Percentiles rank a stretch among this genome's conserved stretches.
phyloP scores from a whole-genome alignment of 306 rosid genomes.

The Astragalus membranaceus region DNA sequence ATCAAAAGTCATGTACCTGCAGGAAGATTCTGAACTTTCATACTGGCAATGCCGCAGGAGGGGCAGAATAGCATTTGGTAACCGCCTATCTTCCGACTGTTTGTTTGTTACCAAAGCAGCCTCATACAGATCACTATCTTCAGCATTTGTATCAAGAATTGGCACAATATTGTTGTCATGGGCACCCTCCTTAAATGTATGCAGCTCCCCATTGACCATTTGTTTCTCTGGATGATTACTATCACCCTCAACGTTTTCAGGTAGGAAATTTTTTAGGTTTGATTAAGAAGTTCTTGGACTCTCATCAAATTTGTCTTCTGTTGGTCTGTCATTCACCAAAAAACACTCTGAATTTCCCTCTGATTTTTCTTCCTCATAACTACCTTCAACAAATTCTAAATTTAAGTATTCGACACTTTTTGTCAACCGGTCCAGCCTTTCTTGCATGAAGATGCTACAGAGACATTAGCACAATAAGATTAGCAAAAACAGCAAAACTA shows the following conservation, averaged over 20 bases:
- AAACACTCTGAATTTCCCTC: too few relatives aligned
- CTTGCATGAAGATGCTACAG: conserved; percentile 92
- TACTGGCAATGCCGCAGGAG: conserved; percentile 79
- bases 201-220: conserved; percentile 32
- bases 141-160: too few relatives aligned
- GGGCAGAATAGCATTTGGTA: conserved; percentile 79
- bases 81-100: conserved; percentile 60
- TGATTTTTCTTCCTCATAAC: too few relatives aligned
- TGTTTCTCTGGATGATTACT: conserved; percentile 32
- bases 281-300: conserved; percentile 35
- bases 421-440: too few relatives aligned
- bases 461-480: conserved; percentile 31
- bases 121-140: conserved; percentile 46
- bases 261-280: conserved; percentile 29
- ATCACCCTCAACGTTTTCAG: conserved; percentile 25
- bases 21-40: conserved; percentile 98
- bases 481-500: conserved; percentile 1
- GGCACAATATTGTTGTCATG: conserved; percentile 25
- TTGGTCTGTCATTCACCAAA: too few relatives aligned
- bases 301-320: too few relatives aligned
- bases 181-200: conserved; percentile 23
- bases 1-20: conserved; percentile 54
- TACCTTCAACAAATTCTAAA: too few relatives aligned
- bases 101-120: conserved; percentile 55
- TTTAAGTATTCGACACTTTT: too few relatives aligned